Evolutionary conservation across 2,329 filamentous ascomycete species (phyloP).

Genomic region (Emmonsia crescens): DNA sequence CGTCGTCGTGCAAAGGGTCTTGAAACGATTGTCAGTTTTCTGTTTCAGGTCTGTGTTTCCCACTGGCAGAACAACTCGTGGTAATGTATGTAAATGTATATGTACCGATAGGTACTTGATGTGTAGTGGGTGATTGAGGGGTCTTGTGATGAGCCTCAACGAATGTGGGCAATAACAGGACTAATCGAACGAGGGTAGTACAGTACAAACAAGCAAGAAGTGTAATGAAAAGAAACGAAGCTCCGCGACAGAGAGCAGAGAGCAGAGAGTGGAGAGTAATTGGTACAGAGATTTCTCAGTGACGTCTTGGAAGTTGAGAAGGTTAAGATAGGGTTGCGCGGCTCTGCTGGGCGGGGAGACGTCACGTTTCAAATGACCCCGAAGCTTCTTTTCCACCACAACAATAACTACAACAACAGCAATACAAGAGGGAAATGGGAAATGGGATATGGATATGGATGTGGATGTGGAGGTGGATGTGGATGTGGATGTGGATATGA

Average conservation of each 20-base stretch:
- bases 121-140: background rate
- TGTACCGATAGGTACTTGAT: too few species aligned
- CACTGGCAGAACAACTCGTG: background rate
- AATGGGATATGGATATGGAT: background rate
- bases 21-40: background rate
- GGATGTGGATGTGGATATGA: too few species aligned
- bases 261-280: background rate
- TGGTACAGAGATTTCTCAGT: background rate
- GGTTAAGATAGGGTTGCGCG: background rate
- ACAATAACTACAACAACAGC: background rate
- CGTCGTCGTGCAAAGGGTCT: constrained; percentile 16
- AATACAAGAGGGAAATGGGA: background rate
- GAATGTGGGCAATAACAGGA: background rate
- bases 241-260: background rate
- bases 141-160: too few species aligned
- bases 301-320: background rate
- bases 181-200: constrained; percentile 6
- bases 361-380: too few species aligned
- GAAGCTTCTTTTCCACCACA: background rate
- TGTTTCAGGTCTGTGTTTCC: background rate
- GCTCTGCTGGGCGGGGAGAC: background rate
- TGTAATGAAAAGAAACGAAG: background rate
- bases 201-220: background rate
- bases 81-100: too few species aligned
- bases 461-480: background rate